Percentiles rank a stretch among this genome's conserved stretches.
phyloP scores from a whole-genome alignment of 2,329 filamentous ascomycete species.

The Neonectria ditissima region DNA sequence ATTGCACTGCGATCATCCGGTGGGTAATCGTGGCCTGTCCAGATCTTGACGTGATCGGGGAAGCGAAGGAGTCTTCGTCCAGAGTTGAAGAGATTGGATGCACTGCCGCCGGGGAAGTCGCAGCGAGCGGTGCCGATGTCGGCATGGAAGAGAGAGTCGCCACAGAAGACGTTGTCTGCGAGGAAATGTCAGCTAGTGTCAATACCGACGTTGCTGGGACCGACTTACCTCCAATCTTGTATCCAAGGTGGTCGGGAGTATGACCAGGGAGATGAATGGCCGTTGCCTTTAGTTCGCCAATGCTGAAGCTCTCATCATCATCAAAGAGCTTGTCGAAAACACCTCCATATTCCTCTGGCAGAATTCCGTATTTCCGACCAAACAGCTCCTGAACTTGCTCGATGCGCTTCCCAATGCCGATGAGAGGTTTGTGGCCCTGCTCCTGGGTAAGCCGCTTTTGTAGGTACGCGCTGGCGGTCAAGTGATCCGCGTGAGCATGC shows the following conservation, averaged over 20 bases:
- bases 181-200: neutral
- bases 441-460: constrained; percentile 55
- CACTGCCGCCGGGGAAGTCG: constrained; percentile 66
- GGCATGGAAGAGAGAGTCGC: constrained; percentile 64
- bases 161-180: constrained; percentile 61
- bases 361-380: constrained; percentile 60
- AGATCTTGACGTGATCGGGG: constrained; percentile 59
- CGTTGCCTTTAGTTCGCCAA: constrained; percentile 59
- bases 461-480: constrained; percentile 70
- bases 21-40: constrained; percentile 67
- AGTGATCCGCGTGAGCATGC: constrained; percentile 70
- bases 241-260: constrained; percentile 71
- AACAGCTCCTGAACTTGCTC: constrained; percentile 63
- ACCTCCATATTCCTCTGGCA: constrained; percentile 53
- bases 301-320: constrained; percentile 64
- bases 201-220: neutral
- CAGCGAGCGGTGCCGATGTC: constrained; percentile 65
- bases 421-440: constrained; percentile 53
- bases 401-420: constrained; percentile 69
- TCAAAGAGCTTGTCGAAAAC: constrained; percentile 66
- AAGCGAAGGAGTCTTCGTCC: constrained; percentile 56
- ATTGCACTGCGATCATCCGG: constrained; percentile 52
- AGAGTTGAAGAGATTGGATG: constrained; percentile 58
- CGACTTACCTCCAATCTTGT: constrained; percentile 60
- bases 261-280: constrained; percentile 70